These are phyloP conservation scores for Eremothecium sinecaudum DNA, from an alignment of 1,139 yeast genomes.

Conservation along the genomic window DNA sequence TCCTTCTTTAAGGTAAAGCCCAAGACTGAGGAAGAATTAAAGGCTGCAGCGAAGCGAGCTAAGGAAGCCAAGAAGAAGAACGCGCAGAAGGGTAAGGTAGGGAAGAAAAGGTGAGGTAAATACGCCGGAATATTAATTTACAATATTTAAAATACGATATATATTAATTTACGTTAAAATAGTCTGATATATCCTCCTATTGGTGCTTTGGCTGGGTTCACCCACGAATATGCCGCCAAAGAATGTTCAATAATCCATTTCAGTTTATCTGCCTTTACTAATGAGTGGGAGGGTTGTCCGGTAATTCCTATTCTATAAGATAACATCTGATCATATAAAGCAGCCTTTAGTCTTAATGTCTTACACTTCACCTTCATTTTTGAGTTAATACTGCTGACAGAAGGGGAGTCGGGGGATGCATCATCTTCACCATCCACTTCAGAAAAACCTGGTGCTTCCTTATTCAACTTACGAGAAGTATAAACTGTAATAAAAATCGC, in stretches of 20 bases:
- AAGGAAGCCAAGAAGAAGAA: slow-evolving; percentile 33
- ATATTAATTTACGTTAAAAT: neutral
- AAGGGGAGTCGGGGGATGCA: neutral
- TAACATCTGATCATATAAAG: slow-evolving; percentile 4
- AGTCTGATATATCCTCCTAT: slow-evolving; percentile 2
- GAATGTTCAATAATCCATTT: slow-evolving; percentile 4
- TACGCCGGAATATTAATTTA: slow-evolving; percentile 1
- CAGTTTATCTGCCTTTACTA: slow-evolving; percentile 4
- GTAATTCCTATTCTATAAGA: slow-evolving; percentile 4
- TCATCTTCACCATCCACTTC: slow-evolving; percentile 5
- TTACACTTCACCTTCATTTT: slow-evolving; percentile 4
- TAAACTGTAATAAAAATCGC: slow-evolving; percentile 4
- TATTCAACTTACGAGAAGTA: slow-evolving; percentile 5
- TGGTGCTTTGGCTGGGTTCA: slow-evolving; percentile 2
- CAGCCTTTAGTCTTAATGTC: slow-evolving; percentile 3
- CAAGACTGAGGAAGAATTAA: slow-evolving; percentile 37
- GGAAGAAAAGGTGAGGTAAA: slow-evolving; percentile 16
- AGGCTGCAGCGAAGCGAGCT: slow-evolving; percentile 34
- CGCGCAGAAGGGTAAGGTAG: slow-evolving; percentile 27
- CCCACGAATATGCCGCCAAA: slow-evolving; percentile 4
- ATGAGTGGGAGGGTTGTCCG: slow-evolving; percentile 5
- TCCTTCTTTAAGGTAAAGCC: slow-evolving; percentile 78
- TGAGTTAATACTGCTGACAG: slow-evolving; percentile 3
- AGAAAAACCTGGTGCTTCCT: slow-evolving; percentile 4
- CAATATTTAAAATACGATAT: neutral